Percentiles rank a stretch among this genome's conserved stretches.
Evolutionary conservation across 257 asterid genomes (phyloP).

Genomic region (Lavandula angustifolia): DNA sequence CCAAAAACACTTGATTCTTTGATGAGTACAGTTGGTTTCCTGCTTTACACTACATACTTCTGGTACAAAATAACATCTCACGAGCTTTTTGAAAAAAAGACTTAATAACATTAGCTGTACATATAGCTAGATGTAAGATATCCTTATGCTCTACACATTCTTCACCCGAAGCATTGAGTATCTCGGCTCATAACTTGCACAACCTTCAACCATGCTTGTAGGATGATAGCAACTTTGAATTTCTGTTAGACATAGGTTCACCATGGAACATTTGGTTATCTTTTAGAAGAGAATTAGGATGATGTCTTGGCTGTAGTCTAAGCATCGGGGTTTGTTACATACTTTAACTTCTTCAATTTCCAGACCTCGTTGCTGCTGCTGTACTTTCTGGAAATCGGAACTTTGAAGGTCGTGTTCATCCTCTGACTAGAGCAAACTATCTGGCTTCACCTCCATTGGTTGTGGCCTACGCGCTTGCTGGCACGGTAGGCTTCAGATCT

Average conservation of each 20-base stretch:
- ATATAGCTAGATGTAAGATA: neutral
- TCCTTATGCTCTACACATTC: neutral
- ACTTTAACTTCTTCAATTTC: neutral
- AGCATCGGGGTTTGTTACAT: neutral
- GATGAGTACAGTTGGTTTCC: neutral
- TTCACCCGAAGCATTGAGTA: neutral
- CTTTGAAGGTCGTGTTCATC: conserved; percentile 79
- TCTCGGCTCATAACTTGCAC: neutral
- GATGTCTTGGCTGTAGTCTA: neutral
- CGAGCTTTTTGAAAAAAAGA: neutral
- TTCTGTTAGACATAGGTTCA: neutral
- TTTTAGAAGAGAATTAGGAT: neutral
- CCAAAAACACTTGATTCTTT: neutral
- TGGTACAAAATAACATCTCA: neutral
- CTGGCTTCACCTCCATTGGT: conserved; percentile 75
- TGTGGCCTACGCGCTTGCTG: conserved; percentile 77
- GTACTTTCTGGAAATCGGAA: conserved; percentile 82
- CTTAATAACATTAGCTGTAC: neutral
- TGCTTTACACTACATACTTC: neutral
- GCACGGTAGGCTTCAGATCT: conserved; percentile 50
- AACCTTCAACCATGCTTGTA: neutral
- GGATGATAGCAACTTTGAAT: neutral
- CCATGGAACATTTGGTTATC: neutral
- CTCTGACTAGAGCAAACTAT: conserved; percentile 74
- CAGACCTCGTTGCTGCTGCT: conserved; percentile 71